Base-by-base conservation (phyloP, 1,284 basidiomycete species). In the Puccinia novopanici region DNA sequence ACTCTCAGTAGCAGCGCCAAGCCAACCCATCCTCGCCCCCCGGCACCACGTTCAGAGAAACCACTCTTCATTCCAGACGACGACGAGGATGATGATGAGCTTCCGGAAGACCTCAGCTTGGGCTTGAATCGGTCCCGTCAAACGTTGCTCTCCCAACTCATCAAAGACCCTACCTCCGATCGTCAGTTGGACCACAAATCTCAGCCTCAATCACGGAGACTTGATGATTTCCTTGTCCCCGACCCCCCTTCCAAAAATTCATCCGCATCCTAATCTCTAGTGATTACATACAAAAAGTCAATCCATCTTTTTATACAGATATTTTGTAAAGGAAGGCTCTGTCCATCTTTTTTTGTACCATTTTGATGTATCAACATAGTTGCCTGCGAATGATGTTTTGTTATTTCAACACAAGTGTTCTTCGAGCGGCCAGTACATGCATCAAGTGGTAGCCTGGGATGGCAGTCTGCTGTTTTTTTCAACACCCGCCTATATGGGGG, bases 151-250 rank as follows among this genome's bases (percentile, higher is more conserved):
- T 75, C 73, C 15, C 57, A 61, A 50, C 59, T 75, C 24, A 75
- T 75, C 30, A 75, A 75, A 52, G 59, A 75, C 17, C 73, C 73
- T 5, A 75, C 55, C 24, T 65, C 73, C 13, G 73, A 75, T 50
- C 57, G 73, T n/a, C 55, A 75, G 24, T 27, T 75, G 34, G 59
- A 75, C n/a, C 73, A 50, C 48, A 75, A 75, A 34, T 75, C 73
- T 37, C 73, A 75, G 13, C 59, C 73, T 34, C 55, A 65, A 50
- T 75, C 73, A 45, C 59, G 63, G 4, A 37, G 42, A 42, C 73
- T 75, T 22, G 42, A 75, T 61, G 59, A 75, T 52, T 75, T 75
- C 57, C 73, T 75, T 10, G 13, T 59, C 27, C 57, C 57, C 0
- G 57, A 75, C 19, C n/a, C 72, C 42, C 48, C 72, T 13, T 10